A percentile compares a stretch with the other conserved stretches of the same genome.
These are phyloP conservation scores for Entrophospora sp. DNA, from an alignment of 192 early-diverging fungal species.

Conservation along the genomic window DNA sequence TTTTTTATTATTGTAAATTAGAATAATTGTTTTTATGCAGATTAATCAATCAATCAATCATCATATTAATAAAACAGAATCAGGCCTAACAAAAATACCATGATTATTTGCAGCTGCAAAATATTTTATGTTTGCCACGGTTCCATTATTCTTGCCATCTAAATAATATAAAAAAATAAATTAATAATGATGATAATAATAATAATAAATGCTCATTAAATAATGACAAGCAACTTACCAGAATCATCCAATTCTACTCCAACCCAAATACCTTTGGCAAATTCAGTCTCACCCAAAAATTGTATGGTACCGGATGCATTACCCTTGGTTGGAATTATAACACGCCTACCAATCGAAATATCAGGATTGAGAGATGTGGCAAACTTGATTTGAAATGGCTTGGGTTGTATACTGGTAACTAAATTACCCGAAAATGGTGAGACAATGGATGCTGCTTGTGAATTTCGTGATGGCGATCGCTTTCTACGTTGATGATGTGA, in stretches of 20 bases:
- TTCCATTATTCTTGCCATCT: conserved; percentile 21
- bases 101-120: conserved; percentile 8
- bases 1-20: too few relatives aligned
- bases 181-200: background rate
- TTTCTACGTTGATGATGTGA: background rate
- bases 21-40: too few relatives aligned
- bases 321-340: conserved; percentile 20
- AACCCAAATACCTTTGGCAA: conserved; percentile 19
- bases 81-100: conserved; percentile 21
- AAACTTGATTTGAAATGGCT: conserved; percentile 14
- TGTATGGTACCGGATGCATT: conserved; percentile 18
- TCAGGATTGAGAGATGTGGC: conserved; percentile 9
- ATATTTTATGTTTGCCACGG: conserved; percentile 13
- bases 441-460: background rate
- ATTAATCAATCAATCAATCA: too few relatives aligned
- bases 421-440: background rate
- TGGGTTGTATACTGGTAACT: conserved; percentile 9
- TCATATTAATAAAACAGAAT: conserved; percentile 18
- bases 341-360: conserved; percentile 19
- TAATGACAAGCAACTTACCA: conserved; percentile 7
- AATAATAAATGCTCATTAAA: too few relatives aligned
- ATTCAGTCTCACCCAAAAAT: conserved; percentile 21
- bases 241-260: conserved; percentile 18
- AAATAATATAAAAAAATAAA: background rate
- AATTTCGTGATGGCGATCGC: conserved; percentile 14